Conservation (phyloP, 257 asterid genomes). For the Agastache rugosa region DNA sequence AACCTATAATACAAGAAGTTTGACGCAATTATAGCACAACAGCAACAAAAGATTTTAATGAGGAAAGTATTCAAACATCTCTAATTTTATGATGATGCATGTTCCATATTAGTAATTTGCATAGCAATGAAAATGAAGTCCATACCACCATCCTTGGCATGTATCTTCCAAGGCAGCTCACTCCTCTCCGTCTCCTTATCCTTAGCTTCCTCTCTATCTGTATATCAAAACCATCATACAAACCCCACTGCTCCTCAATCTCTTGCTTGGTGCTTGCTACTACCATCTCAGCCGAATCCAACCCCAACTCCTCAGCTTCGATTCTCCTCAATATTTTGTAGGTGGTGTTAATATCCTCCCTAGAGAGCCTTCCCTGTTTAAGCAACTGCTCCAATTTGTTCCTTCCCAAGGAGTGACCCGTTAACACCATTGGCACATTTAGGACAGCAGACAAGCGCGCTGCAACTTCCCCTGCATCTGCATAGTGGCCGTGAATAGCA, state of each 20-base stretch:
- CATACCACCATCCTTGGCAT: constrained; percentile 80
- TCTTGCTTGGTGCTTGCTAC: constrained; percentile 77
- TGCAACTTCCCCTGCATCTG: constrained; percentile 71
- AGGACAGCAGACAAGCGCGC: constrained; percentile 62
- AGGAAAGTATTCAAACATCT: too few species aligned
- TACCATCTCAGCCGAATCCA: constrained; percentile 69
- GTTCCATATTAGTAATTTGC: background rate
- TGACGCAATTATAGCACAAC: background rate
- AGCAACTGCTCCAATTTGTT: constrained; percentile 69
- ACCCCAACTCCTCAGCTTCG: constrained; percentile 67
- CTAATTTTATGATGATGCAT: too few species aligned
- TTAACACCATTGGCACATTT: constrained; percentile 68
- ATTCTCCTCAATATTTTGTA: constrained; percentile 66
- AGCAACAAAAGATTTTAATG: too few species aligned
- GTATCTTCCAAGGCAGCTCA: constrained; percentile 67
- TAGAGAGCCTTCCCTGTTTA: constrained; percentile 66
- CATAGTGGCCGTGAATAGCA: constrained; percentile 75
- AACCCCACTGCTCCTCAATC: constrained; percentile 78
- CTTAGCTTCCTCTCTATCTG: constrained; percentile 71
- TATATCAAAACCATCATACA: constrained; percentile 69
- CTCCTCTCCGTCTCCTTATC: constrained; percentile 62
- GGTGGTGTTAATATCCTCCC: constrained; percentile 64
- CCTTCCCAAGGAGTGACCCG: constrained; percentile 75
- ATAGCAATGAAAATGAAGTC: background rate
- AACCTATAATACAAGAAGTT: constrained; percentile 45